Evolutionary conservation across 2,329 filamentous ascomycete genomes (phyloP).

Genomic region (Colletotrichum liaoningense): DNA sequence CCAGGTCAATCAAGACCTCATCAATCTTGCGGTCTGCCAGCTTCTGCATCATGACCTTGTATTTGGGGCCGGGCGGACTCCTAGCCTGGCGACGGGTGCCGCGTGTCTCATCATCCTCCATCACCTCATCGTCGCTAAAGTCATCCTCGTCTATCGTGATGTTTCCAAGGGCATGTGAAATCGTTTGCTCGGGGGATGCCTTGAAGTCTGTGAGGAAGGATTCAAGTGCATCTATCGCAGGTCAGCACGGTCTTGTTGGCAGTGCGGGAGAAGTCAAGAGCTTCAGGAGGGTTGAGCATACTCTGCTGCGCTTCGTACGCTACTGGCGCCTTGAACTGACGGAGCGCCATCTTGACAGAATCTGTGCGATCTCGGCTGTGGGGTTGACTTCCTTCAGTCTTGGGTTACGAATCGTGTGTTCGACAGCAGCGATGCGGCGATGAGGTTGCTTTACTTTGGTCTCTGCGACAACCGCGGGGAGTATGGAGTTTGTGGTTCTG

Average conservation of each 20-base stretch:
- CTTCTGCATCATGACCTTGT: conserved; percentile 87
- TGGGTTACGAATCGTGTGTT: neutral
- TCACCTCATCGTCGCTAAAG: conserved; percentile 89
- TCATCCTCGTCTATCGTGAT: conserved; percentile 90
- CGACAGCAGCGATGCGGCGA: neutral
- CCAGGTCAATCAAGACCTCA: conserved; percentile 87
- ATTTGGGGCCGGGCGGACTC: conserved; percentile 80
- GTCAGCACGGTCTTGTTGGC: conserved; percentile 42
- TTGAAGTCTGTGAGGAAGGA: conserved; percentile 92
- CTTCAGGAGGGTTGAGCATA: conserved; percentile 54
- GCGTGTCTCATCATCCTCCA: conserved; percentile 81
- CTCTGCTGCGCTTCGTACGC: conserved; percentile 90
- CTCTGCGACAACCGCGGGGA: conserved; percentile 13
- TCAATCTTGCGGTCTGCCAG: conserved; percentile 83
- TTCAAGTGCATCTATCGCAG: conserved; percentile 77
- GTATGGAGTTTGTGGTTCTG: conserved; percentile 8
- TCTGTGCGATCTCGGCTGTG: neutral
- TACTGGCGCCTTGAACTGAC: conserved; percentile 81
- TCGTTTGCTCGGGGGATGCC: conserved; percentile 74
- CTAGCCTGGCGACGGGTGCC: conserved; percentile 56
- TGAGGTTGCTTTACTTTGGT: conserved; percentile 9
- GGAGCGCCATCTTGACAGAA: conserved; percentile 78
- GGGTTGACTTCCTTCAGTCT: neutral
- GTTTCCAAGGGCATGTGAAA: conserved; percentile 84
- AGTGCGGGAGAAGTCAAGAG: conserved; percentile 13